Conservation (phyloP, 2,329 filamentous ascomycete genomes). For the Talaromyces sp. region DNA sequence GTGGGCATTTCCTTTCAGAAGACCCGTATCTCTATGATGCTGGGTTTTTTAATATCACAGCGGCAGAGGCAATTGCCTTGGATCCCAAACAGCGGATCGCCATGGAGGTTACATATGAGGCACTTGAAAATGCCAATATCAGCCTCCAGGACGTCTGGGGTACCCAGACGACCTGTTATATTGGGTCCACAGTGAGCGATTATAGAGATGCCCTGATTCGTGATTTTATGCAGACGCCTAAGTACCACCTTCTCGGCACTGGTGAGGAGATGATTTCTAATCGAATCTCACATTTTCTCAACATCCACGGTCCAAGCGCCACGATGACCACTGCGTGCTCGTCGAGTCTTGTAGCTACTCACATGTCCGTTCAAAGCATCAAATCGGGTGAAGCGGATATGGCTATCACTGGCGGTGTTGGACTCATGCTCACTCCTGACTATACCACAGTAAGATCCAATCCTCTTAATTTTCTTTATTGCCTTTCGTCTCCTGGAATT, state of each 20-base stretch:
- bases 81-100: conserved; percentile 17
- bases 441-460: neutral
- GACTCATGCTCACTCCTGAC: conserved; percentile 27
- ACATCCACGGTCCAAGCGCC: conserved; percentile 24
- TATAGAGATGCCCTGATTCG: conserved; percentile 5
- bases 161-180: neutral
- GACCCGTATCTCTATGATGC: conserved; percentile 24
- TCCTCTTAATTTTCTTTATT: too few relatives aligned
- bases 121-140: conserved; percentile 17
- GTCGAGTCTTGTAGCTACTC: conserved; percentile 37
- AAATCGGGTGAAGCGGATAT: conserved; percentile 27
- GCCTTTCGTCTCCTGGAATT: too few relatives aligned
- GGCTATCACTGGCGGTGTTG: conserved; percentile 25
- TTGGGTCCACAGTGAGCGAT: neutral
- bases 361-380: conserved; percentile 33
- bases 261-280: conserved; percentile 18
- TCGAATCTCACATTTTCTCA: conserved; percentile 21
- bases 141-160: conserved; percentile 17
- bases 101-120: conserved; percentile 10
- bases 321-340: conserved; percentile 32
- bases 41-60: conserved; percentile 25
- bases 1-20: conserved; percentile 24
- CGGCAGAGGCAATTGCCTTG: conserved; percentile 2
- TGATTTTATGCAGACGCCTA: conserved; percentile 14
- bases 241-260: conserved; percentile 27